Evolutionary conservation across 228 moss, liverwort and hornwort species (phyloP).

Genomic region (Sphagnum fallax): DNA sequence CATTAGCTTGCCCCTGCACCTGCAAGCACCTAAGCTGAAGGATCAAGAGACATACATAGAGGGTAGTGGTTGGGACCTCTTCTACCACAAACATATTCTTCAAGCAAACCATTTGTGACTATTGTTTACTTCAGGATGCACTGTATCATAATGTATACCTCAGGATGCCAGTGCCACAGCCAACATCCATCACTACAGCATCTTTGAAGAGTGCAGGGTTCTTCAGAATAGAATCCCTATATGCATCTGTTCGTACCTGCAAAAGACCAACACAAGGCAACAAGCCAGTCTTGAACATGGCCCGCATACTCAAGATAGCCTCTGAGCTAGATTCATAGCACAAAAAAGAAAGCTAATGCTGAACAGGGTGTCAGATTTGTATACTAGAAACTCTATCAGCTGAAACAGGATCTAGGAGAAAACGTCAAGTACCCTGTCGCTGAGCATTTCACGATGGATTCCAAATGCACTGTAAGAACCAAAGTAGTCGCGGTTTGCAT

Average conservation of each 20-base stretch:
- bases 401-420: background rate
- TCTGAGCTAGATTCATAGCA: too few species aligned
- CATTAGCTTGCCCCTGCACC: too few species aligned
- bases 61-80: too few species aligned
- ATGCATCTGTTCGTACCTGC: conserved; percentile 89
- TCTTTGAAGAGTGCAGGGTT: conserved; percentile 77
- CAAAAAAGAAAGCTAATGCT: background rate
- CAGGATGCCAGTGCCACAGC: conserved; percentile 79
- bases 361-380: background rate
- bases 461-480: conserved; percentile 83
- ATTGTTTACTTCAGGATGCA: too few species aligned
- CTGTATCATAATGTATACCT: conserved; percentile 25
- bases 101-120: too few species aligned
- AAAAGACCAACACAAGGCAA: background rate
- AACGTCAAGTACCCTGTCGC: conserved; percentile 47
- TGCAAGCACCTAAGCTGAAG: too few species aligned
- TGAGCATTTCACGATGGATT: conserved; percentile 84
- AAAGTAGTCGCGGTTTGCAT: conserved; percentile 75
- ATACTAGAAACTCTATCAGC: background rate
- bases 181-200: conserved; percentile 74
- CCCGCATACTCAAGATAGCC: too few species aligned
- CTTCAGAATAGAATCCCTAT: conserved; percentile 65
- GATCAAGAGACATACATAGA: too few species aligned
- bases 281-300: too few species aligned
- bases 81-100: too few species aligned